Evolutionary conservation across 148 eudicot species (phyloP), one percentile per base, ranked within the genome.

Genomic region (Polygonum maritimum): DNA sequence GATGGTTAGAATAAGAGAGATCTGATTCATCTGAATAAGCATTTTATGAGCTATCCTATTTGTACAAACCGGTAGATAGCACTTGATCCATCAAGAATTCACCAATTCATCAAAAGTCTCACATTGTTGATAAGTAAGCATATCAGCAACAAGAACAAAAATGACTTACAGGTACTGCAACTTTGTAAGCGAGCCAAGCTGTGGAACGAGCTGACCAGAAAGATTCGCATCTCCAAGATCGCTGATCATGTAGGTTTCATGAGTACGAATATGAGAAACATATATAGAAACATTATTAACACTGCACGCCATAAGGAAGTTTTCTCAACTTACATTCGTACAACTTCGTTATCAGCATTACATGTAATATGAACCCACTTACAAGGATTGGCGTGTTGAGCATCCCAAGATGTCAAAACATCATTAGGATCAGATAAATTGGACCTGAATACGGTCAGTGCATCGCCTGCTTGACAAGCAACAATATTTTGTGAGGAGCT

Each of bases 351-450:
- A 0, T 89, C 89, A 58, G 13, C 45, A 81, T 89, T 88, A 84
- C 98, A 93, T 3, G 93, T 86, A 60, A 92, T 89, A 39, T 86
- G 88, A 77, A 85, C 83, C 98, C 98, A 92, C 18, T 88, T 80
- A 77, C 98, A 93, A n/a, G 98, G 98, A 87, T 87, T 88, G 69
- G 80, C 89, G 78, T 81, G 87, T 52, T 91, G 84, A 38, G 88
- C 55, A 86, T 87, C 92, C 98, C 98, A 93, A 70, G 87, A 88
- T 80, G 84, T 85, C 48, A 93, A 74, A 73, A 86, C 87, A 70
- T 87, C 85, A 82, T 86, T 88, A 48, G 96, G 90, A 87, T 90
- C 98, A 57, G 76, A 76, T 80, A 90, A 84, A 73, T 33, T 73
- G 31, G 48, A 71, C 84, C 82, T 88, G 75, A 90, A 81, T 0